A percentile compares a stretch with the other conserved stretches of the same genome.
Conservation (phyloP, 1,284 basidiomycete genomes). For the Boletus semigastroideus region DNA sequence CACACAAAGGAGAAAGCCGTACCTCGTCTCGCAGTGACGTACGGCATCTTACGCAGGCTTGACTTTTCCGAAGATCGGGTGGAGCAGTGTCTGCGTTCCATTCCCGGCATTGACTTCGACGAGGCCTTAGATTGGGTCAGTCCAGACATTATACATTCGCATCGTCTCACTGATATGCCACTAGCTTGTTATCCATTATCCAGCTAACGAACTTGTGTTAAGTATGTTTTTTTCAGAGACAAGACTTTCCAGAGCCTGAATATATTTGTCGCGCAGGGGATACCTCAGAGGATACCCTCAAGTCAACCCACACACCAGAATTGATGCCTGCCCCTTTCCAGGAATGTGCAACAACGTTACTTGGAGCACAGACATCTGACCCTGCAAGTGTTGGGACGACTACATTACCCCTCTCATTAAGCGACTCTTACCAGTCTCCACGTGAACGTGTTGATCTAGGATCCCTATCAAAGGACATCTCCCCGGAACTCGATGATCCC, state of each 20-base stretch:
- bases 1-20: constrained; percentile 73
- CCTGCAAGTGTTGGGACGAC: constrained; percentile 35
- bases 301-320: constrained; percentile 5
- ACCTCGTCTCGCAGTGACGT: constrained; percentile 73
- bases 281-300: constrained; percentile 4
- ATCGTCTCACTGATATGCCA: constrained; percentile 12
- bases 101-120: constrained; percentile 76
- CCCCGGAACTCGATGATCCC: constrained; percentile 52
- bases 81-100: constrained; percentile 63
- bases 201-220: constrained; percentile 59
- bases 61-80: constrained; percentile 77
- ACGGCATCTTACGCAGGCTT: constrained; percentile 81
- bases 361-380: constrained; percentile 1
- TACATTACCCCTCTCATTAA: constrained; percentile 40
- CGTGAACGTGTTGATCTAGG: constrained; percentile 4
- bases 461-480: constrained; percentile 29
- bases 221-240: constrained; percentile 19
- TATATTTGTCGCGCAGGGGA: constrained; percentile 8
- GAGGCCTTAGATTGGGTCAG: constrained; percentile 92
- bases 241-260: constrained; percentile 5
- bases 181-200: constrained; percentile 71
- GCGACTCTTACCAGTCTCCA: neutral
- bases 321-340: neutral
- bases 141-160: neutral
- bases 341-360: constrained; percentile 2